Evolutionary conservation across 257 asterid genomes (phyloP), one percentile per base, ranked within the genome.

Genomic region (Ajuga chamaepitys): DNA sequence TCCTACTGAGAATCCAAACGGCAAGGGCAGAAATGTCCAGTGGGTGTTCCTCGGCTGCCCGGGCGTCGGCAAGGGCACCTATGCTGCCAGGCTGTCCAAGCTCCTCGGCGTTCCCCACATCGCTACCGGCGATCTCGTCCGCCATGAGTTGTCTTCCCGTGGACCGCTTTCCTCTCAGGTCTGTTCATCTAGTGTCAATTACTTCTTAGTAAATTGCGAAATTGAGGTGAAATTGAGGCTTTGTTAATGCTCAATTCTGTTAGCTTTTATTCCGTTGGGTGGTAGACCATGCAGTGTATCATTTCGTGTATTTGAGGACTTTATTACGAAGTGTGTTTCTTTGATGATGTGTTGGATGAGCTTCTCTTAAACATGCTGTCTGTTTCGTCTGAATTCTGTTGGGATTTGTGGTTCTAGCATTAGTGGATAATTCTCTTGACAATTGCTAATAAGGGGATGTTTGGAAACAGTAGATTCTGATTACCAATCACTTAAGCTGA

Each of bases 31-130:
- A 75, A 82, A 79, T 54, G 89, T 92, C 61, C 98, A 85, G 75
- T 92, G 98, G 98, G 95, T 89, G 10, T 92, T 92, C 74, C 80
- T 92, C 4, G 98, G 98, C 44, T 89, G 97, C 70, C 98, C 98
- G 6, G 98, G 98, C 0, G 98, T 92, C 14, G 98, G 98, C 9
- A 93, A 93, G 75, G 98, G 98, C 24, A 89, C 98, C 51, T 93
- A 89, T 73, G 98, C 98, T 16, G 73, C 91, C 63, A 88, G 97
- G 14, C 86, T 93, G 0, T 87, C 97, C 0, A 70, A 45, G 13
- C 89, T 93, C 44, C 89, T 93, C 58, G 92, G 83, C 47, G 97
- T 87, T 18, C 95, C 98, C 6, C 98, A 93, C 66, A 87, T 93
- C 80, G 83, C 97, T 55, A 93, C 98, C 54, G 98, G 98, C 28